Percentiles rank a stretch among this genome's conserved stretches.
phyloP scores from a whole-genome alignment of 352 stramenopile genomes.

The Pythium pyrilobum region DNA sequence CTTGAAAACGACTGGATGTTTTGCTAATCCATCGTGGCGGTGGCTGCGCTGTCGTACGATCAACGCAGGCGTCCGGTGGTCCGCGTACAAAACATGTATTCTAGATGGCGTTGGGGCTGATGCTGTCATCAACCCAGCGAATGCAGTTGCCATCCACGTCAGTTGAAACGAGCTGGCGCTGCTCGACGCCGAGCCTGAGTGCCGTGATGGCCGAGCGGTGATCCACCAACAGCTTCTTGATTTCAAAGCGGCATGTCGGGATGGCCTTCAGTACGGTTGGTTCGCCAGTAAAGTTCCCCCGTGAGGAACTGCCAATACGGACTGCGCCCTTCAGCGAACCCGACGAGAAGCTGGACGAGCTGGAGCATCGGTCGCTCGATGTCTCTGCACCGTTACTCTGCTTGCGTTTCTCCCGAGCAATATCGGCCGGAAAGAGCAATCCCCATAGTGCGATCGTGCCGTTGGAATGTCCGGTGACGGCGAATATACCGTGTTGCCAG shows the following conservation, averaged over 20 bases:
- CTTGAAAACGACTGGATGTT: no score
- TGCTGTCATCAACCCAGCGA: slow-evolving; percentile 77
- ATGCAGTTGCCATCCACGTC: slow-evolving; percentile 68
- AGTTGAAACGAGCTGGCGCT: slow-evolving; percentile 62
- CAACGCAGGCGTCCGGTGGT: no score
- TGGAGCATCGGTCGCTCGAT: not conserved
- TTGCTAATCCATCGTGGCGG: no score
- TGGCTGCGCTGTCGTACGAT: no score
- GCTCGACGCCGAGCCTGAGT: slow-evolving; percentile 45
- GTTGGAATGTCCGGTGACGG: slow-evolving; percentile 61
- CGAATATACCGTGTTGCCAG: slow-evolving; percentile 67
- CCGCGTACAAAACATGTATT: not conserved
- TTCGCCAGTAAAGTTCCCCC: not conserved
- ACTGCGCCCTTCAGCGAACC: slow-evolving; percentile 2
- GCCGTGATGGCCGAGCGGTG: slow-evolving; percentile 57
- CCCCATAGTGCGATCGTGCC: slow-evolving; percentile 74
- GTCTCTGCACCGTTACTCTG: not conserved
- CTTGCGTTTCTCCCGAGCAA: slow-evolving; percentile 21
- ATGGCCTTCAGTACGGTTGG: slow-evolving; percentile 29
- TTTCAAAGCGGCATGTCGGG: slow-evolving; percentile 62
- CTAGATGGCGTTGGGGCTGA: slow-evolving; percentile 56
- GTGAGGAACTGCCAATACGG: slow-evolving; percentile 1
- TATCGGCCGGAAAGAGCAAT: slow-evolving; percentile 51
- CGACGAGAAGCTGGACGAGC: not conserved
- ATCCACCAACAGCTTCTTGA: slow-evolving; percentile 73